Evolutionary conservation across 2,329 filamentous ascomycete genomes (phyloP), one percentile per base, ranked within the genome.

Genomic region (Tolypocladium capitatum): DNA sequence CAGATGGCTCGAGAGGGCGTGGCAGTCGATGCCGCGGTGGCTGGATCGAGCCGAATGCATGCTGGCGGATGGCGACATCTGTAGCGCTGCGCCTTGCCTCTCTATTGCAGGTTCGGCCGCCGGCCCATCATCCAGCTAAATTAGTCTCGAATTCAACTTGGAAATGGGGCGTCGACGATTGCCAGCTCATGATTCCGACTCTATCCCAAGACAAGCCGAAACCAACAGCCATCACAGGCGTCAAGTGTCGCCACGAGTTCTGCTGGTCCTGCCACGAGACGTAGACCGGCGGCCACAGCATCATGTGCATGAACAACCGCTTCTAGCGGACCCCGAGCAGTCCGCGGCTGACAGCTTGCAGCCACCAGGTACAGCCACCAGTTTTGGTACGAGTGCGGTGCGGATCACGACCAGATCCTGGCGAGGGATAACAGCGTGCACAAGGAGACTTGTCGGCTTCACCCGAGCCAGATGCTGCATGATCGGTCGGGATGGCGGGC

Each of bases 191-290:
- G n/a, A n/a, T n/a, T n/a, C n/a, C n/a, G n/a, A n/a, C n/a, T n/a
- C n/a, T n/a, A 34, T 34, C 16, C 33, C 33, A 18, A 34, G 16
- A 14, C 33, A 18, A 34, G n/a, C 8, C 16, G n/a, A 18, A 18
- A 18, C 33, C 33, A 34, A 34, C 33, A 18, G 10, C 33, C 7
- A 18, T 32, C 45, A 41, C 48, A 68, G 65, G 65, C 55, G 58
- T 60, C 44, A 62, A 57, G 35, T 68, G 65, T 48, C 55, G 53
- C 36, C 50, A 55, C 51, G 52, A 67, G 41, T 68, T 64, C 46
- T 68, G 65, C 53, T 65, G 63, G 63, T 51, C 53, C 35, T 67
- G 64, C 48, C 48, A 54, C 38, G 36, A 49, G 18, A 43, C 35
- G 10, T 63, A 58, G 58, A 32, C 13, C 33, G 38, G 46, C 9